Conservation (phyloP, 345 rosid genomes). For the Lepidium aucheri region DNA sequence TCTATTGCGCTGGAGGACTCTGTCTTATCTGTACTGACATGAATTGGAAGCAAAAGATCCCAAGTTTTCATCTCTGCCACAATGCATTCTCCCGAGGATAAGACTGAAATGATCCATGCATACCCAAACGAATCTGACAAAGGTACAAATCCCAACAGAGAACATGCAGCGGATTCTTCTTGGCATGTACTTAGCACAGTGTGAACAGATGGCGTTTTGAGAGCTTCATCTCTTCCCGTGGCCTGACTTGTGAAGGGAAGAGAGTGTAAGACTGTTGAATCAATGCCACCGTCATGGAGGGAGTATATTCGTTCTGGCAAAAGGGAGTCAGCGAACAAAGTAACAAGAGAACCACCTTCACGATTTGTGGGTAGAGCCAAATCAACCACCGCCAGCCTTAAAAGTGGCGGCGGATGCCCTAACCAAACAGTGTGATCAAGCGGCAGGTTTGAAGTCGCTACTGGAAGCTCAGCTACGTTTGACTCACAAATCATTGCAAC, state of each 20-base stretch:
- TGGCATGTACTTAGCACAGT: slow-evolving; percentile 84
- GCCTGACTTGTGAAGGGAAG: slow-evolving; percentile 84
- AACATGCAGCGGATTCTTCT: slow-evolving; percentile 44
- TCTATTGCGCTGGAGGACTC: slow-evolving; percentile 26
- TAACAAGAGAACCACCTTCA: slow-evolving; percentile 39
- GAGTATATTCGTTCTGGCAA: slow-evolving; percentile 75
- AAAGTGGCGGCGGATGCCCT: slow-evolving; percentile 81
- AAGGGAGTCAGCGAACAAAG: slow-evolving; percentile 64
- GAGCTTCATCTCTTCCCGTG: slow-evolving; percentile 59
- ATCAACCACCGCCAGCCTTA: slow-evolving; percentile 88
- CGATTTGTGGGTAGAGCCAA: slow-evolving; percentile 64
- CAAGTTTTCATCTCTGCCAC: slow-evolving; percentile 85
- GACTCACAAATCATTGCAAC: slow-evolving; percentile 96
- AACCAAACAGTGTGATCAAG: slow-evolving; percentile 69
- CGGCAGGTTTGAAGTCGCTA: slow-evolving; percentile 47
- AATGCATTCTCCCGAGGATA: slow-evolving; percentile 61
- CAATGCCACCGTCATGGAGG: slow-evolving; percentile 77
- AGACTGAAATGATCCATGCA: slow-evolving; percentile 74
- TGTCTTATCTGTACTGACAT: slow-evolving; percentile 36
- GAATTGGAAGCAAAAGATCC: slow-evolving; percentile 75
- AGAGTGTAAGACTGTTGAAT: slow-evolving; percentile 81
- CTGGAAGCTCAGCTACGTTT: slow-evolving; percentile 34
- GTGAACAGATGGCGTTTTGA: slow-evolving; percentile 73
- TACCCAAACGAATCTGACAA: slow-evolving; percentile 85
- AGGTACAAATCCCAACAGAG: slow-evolving; percentile 60